Conservation (phyloP, 345 rosid genomes). For the Erysimum cheiranthoides region DNA sequence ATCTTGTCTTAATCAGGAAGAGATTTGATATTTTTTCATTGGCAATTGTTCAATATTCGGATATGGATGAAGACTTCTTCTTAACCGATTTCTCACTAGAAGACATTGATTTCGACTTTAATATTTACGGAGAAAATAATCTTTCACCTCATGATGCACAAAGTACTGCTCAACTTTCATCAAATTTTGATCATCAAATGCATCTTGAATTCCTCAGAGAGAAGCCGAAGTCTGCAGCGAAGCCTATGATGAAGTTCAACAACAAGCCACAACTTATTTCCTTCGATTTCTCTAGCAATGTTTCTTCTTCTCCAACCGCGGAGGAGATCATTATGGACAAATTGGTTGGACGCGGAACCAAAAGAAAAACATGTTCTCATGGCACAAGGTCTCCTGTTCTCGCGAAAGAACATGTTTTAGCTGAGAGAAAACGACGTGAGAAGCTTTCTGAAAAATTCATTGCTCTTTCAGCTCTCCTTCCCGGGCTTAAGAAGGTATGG, state of each 20-base stretch:
- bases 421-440: slow-evolving; percentile 86
- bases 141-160: slow-evolving; percentile 10
- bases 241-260: slow-evolving; percentile 20
- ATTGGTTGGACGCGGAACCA: slow-evolving; percentile 32
- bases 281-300: slow-evolving; percentile 35
- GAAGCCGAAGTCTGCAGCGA: slow-evolving; percentile 5
- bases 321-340: slow-evolving; percentile 25
- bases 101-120: slow-evolving; percentile 43
- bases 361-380: slow-evolving; percentile 32
- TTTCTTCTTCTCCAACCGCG: not conserved
- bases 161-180: slow-evolving; percentile 19
- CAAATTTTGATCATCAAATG: slow-evolving; percentile 23
- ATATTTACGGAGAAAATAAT: slow-evolving; percentile 8
- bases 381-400: slow-evolving; percentile 50
- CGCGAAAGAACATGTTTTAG: slow-evolving; percentile 80
- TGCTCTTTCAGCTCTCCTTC: slow-evolving; percentile 75
- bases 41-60: not conserved
- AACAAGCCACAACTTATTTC: slow-evolving; percentile 36
- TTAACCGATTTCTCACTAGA: slow-evolving; percentile 38
- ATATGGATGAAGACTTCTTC: slow-evolving; percentile 43
- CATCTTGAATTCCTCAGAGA: not conserved
- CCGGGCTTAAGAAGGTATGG: slow-evolving; percentile 68
- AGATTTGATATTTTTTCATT: not conserved
- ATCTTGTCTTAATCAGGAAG: not conserved
- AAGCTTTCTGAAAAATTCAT: slow-evolving; percentile 72